A percentile compares a stretch with the other conserved stretches of the same genome.
These are phyloP conservation scores for Leptodontidium sp. DNA, from an alignment of 2,329 filamentous ascomycete species.

Conservation along the genomic window DNA sequence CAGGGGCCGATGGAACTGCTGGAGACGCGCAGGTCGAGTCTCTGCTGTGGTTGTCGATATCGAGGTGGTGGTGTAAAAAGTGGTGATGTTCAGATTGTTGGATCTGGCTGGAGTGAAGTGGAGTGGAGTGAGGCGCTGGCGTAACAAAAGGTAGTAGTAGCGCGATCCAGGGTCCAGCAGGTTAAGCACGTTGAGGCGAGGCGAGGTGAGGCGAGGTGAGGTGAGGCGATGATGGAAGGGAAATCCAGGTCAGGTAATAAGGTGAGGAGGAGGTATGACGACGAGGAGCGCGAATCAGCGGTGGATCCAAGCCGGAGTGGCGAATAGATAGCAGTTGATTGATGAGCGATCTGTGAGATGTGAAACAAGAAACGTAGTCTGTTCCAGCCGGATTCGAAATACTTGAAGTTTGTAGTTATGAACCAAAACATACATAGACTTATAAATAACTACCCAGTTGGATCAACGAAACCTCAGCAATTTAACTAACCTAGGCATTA, in stretches of 20 bases:
- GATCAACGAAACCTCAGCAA: too few species aligned
- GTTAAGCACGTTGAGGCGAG: slow-evolving; percentile 8
- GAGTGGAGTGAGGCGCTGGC: neutral
- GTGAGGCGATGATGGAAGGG: too few species aligned
- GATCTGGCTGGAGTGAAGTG: neutral
- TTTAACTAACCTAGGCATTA: neutral
- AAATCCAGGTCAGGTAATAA: too few species aligned
- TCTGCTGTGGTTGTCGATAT: slow-evolving; percentile 38
- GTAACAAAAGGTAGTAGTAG: neutral
- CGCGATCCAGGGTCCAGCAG: slow-evolving; percentile 12
- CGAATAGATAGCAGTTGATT: slow-evolving; percentile 14
- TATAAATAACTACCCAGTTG: too few species aligned
- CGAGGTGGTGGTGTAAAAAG: slow-evolving; percentile 29
- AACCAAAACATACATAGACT: too few species aligned
- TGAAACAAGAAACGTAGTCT: neutral
- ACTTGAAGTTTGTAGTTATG: neutral
- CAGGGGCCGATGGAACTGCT: slow-evolving; percentile 8
- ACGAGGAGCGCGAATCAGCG: slow-evolving; percentile 6
- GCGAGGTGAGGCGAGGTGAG: too few species aligned
- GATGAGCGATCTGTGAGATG: neutral
- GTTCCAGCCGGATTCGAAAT: neutral
- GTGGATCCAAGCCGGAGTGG: slow-evolving; percentile 10
- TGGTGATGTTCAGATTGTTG: neutral
- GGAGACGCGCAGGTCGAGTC: slow-evolving; percentile 13
- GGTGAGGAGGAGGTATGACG: neutral